Percentiles rank a stretch among this genome's conserved stretches.
phyloP scores from a whole-genome alignment of 2,329 filamentous ascomycete genomes.

The Paraconiothyrium sp. region DNA sequence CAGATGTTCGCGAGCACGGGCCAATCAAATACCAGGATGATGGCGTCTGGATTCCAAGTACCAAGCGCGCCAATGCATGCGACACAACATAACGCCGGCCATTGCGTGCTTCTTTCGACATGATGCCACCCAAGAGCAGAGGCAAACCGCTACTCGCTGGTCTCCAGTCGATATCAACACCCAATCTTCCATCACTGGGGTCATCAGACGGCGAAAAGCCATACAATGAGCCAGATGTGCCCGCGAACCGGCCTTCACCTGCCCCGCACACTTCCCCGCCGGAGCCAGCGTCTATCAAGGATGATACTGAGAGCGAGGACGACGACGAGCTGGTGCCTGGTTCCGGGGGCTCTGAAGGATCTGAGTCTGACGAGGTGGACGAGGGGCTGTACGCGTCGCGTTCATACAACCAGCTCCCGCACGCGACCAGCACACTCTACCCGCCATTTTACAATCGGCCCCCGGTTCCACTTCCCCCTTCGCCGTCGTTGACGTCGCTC shows the following conservation, averaged over 20 bases:
- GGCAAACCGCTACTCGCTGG: conserved; percentile 50
- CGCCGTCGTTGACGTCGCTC: conserved; percentile 89
- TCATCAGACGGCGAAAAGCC: conserved; percentile 37
- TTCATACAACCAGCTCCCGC: conserved; percentile 56
- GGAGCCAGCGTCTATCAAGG: conserved; percentile 46
- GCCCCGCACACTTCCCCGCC: conserved; percentile 41
- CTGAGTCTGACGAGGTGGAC: conserved; percentile 40
- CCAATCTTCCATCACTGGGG: conserved; percentile 56
- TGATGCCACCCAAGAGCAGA: conserved; percentile 57
- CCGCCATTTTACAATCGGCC: conserved; percentile 97
- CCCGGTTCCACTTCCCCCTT: conserved; percentile 92
- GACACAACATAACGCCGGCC: background rate
- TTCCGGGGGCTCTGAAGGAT: conserved; percentile 30
- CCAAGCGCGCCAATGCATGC: background rate
- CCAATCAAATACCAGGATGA: background rate
- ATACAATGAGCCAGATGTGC: conserved; percentile 19
- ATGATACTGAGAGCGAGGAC: conserved; percentile 37
- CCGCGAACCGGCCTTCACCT: conserved; percentile 32
- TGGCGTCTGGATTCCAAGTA: background rate
- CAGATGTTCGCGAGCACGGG: background rate
- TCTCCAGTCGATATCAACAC: conserved; percentile 58
- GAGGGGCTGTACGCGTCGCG: conserved; percentile 53
- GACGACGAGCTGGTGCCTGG: conserved; percentile 30
- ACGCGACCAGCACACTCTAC: conserved; percentile 56
- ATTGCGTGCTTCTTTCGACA: conserved; percentile 21